Evolutionary conservation across 139 green algal species (phyloP), one percentile per base, ranked within the genome.

Genomic region (Asterochloris erici): DNA sequence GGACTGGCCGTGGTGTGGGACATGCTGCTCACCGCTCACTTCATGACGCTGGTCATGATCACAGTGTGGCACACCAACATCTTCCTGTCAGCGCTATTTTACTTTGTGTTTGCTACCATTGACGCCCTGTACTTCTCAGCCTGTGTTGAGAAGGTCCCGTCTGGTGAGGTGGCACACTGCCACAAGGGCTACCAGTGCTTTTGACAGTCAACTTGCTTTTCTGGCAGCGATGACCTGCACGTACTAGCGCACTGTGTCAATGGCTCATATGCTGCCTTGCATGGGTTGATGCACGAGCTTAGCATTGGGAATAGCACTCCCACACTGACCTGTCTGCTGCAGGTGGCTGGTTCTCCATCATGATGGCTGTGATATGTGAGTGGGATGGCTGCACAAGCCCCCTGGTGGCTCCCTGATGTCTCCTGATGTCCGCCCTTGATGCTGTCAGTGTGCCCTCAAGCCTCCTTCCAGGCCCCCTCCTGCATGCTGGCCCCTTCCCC

Each of bases 21-120:
- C 69, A 90, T 90, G 88, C 63, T 90, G 11, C n/a, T 91, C 62
- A 86, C 85, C 64, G 90, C 86, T 0, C 77, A 83, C 13, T 88
- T 91, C 61, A 60, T 88, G 62, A 76, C 79, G 0, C 64, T 91
- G 21, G 60, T 91, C 9, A 74, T 88, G 74, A 47, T 90, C 10
- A 84, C 71, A 6, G 83, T 81, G 9, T 91, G 88, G 88, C 28
- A 73, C 76, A 21, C 78, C 69, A 77, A 75, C 10, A 17, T 80
- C 12, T 29, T 29, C 9, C 24, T 82, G 24, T 24, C 68, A 14
- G 62, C 71, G 21, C 73, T 61, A 61, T 87, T 84, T 54, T 83
- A 82, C 69, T 10, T 83, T 6, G 47, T 88, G 21, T 92, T 88
- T 76, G 79, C 74, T 10, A 61, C 84, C 63, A 81, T 92, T 63